phyloP scores from a whole-genome alignment of 352 stramenopile species.

The Globisporangium megalacanthum region DNA sequence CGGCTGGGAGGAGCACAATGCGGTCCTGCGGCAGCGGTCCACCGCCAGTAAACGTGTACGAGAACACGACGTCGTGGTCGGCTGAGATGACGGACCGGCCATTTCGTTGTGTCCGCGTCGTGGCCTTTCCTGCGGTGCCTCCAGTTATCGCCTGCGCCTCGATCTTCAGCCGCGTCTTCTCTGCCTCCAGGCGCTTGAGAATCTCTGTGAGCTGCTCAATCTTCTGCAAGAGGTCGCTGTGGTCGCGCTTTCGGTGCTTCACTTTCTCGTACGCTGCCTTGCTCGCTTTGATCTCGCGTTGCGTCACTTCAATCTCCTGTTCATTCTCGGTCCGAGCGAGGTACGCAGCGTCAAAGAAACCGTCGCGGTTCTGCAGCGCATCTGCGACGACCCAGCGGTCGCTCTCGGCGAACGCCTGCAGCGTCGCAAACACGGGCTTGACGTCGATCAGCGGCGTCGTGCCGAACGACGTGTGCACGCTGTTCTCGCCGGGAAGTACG shows the following conservation, averaged over 20 bases:
- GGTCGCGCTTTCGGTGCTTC: slow-evolving; percentile 18
- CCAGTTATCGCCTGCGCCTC: not conserved
- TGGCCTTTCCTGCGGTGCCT: not conserved
- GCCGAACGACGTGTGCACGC: slow-evolving; percentile 50
- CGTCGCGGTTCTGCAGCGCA: slow-evolving; percentile 15
- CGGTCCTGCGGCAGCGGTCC: slow-evolving; percentile 18
- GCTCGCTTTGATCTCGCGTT: slow-evolving; percentile 15
- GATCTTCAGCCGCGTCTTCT: not conserved
- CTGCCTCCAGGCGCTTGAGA: not conserved
- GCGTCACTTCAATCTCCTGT: slow-evolving; percentile 34
- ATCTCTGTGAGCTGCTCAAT: slow-evolving; percentile 13
- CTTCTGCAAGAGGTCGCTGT: slow-evolving; percentile 10
- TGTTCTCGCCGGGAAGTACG: slow-evolving; percentile 41
- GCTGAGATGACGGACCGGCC: slow-evolving; percentile 13
- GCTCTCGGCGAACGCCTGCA: slow-evolving; percentile 26
- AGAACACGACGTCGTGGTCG: slow-evolving; percentile 22
- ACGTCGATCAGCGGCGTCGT: slow-evolving; percentile 55
- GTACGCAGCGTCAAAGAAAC: slow-evolving; percentile 21
- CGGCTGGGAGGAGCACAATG: slow-evolving; percentile 40
- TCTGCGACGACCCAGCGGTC: slow-evolving; percentile 17
- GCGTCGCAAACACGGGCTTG: slow-evolving; percentile 28
- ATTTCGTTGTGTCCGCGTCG: not conserved
- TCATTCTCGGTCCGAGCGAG: slow-evolving; percentile 17
- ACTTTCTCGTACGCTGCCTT: slow-evolving; percentile 6
- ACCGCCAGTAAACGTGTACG: slow-evolving; percentile 27